Percentiles rank a stretch among this genome's conserved stretches.
Evolutionary conservation across 1,139 yeast species (phyloP).

Genomic region (Taphrina betulina): DNA sequence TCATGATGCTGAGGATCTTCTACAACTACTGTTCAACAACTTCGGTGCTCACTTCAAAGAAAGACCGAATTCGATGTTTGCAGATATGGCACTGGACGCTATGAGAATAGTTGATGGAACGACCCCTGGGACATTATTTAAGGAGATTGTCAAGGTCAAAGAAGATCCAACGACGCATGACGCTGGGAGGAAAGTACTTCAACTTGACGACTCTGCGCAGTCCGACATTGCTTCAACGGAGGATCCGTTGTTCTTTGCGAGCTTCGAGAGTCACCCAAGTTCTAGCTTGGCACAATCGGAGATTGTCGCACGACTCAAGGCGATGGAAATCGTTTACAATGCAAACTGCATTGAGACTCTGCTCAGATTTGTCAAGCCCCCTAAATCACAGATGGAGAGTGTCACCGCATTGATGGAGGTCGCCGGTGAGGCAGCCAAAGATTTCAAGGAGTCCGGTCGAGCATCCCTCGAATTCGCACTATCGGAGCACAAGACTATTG

Average conservation of each 20-base stretch:
- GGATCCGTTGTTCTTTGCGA: conserved; percentile 74
- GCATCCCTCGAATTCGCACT: conserved; percentile 89
- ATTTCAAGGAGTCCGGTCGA: conserved; percentile 82
- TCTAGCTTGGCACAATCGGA: conserved; percentile 80
- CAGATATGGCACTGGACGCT: conserved; percentile 73
- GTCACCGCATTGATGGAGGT: conserved; percentile 90
- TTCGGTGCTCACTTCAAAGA: conserved; percentile 72
- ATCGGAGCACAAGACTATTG: conserved; percentile 88
- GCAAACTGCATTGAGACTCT: conserved; percentile 76
- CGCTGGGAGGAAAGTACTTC: conserved; percentile 28
- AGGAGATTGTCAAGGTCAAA: conserved; percentile 85
- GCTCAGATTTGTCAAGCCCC: conserved; percentile 76
- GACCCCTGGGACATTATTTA: conserved; percentile 67
- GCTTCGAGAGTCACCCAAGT: conserved; percentile 82
- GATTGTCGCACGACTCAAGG: conserved; percentile 68
- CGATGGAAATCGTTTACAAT: conserved; percentile 88
- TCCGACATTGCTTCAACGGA: conserved; percentile 37
- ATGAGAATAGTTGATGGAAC: conserved; percentile 81
- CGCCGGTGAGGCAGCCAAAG: conserved; percentile 93
- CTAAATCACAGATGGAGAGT: conserved; percentile 80
- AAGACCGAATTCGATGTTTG: conserved; percentile 72
- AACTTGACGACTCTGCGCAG: conserved; percentile 34
- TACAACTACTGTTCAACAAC: conserved; percentile 79
- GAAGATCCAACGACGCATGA: conserved; percentile 46
- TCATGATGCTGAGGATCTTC: conserved; percentile 51